phyloP scores from a whole-genome alignment of 768 basidiomycete species.

The Suillus alpinus region DNA sequence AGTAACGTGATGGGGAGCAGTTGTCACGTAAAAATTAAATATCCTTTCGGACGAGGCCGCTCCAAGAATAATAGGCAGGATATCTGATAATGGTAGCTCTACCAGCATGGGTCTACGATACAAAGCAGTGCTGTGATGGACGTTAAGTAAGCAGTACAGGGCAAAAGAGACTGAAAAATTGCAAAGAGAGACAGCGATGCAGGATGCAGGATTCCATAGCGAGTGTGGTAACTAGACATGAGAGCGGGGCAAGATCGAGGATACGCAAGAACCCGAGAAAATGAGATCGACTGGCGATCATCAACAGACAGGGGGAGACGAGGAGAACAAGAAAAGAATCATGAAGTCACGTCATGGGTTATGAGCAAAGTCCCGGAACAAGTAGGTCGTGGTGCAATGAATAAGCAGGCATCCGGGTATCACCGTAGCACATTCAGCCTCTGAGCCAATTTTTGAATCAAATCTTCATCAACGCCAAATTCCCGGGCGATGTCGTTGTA shows the following conservation, averaged over 20 bases:
- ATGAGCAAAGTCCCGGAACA: conserved; percentile 3
- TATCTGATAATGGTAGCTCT: conserved; percentile 1
- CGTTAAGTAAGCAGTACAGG: conserved; percentile 23
- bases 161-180: conserved; percentile 12
- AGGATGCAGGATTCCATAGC: conserved; percentile 26
- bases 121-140: conserved; percentile 20
- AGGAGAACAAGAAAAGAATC: conserved; percentile 23
- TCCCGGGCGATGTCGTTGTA: conserved; percentile 64
- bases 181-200: conserved; percentile 17
- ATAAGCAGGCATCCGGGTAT: conserved; percentile 4
- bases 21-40: not conserved
- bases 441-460: conserved; percentile 67
- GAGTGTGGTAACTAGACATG: conserved; percentile 12
- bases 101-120: conserved; percentile 22
- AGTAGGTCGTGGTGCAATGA: conserved; percentile 13
- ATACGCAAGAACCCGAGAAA: conserved; percentile 9
- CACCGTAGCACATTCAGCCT: conserved; percentile 38
- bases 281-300: conserved; percentile 10
- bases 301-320: conserved; percentile 3
- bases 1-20: not conserved
- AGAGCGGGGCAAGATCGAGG: conserved; percentile 17
- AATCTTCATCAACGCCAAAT: conserved; percentile 68
- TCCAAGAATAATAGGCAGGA: not conserved
- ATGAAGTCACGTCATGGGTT: conserved; percentile 17
- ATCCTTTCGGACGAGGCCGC: not conserved